These are phyloP conservation scores for Leishmania arabica DNA, from an alignment of 208 protist genomes.

Conservation along the genomic window DNA sequence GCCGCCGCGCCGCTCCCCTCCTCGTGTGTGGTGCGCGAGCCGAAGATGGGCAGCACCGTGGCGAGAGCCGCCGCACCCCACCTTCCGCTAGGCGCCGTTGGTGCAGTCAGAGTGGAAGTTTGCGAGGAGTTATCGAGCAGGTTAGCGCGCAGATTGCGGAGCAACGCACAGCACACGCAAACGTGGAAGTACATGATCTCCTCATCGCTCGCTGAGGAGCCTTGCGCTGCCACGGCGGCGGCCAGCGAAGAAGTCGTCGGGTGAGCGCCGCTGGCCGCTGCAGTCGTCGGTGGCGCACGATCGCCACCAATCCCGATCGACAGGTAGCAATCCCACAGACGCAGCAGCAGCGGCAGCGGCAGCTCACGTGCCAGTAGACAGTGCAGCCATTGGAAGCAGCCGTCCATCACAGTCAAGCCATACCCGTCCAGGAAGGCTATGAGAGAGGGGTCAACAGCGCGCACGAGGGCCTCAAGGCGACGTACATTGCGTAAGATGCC, in stretches of 20 bases:
- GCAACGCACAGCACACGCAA: conserved; percentile 87
- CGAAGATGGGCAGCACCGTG: conserved; percentile 25
- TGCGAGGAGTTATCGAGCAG: conserved; percentile 14
- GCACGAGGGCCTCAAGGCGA: conserved; percentile 61
- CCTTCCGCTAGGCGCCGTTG: not conserved
- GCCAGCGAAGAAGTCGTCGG: not conserved
- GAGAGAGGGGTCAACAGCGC: conserved; percentile 19
- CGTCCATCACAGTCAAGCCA: conserved; percentile 69
- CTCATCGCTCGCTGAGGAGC: conserved; percentile 29
- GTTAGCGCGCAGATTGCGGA: conserved; percentile 37
- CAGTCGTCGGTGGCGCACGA: not conserved
- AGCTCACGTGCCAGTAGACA: conserved; percentile 93
- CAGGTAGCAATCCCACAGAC: conserved; percentile 93
- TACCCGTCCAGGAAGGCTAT: conserved; percentile 28
- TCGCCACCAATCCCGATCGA: conserved; percentile 51
- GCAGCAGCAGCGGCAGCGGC: conserved; percentile 68
- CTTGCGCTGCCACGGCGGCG: not conserved
- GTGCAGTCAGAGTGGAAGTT: not conserved
- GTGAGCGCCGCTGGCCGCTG: not conserved
- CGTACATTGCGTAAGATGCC: conserved; percentile 76
- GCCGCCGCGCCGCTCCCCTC: not conserved
- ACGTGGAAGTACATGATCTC: conserved; percentile 74
- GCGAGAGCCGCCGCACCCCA: conserved; percentile 13
- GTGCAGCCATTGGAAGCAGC: conserved; percentile 93
- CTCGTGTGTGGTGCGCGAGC: conserved; percentile 1